Evolutionary conservation across 2,329 filamentous ascomycete genomes (phyloP), one percentile per base, ranked within the genome.

Genomic region (Curvularia hawaiiensis): DNA sequence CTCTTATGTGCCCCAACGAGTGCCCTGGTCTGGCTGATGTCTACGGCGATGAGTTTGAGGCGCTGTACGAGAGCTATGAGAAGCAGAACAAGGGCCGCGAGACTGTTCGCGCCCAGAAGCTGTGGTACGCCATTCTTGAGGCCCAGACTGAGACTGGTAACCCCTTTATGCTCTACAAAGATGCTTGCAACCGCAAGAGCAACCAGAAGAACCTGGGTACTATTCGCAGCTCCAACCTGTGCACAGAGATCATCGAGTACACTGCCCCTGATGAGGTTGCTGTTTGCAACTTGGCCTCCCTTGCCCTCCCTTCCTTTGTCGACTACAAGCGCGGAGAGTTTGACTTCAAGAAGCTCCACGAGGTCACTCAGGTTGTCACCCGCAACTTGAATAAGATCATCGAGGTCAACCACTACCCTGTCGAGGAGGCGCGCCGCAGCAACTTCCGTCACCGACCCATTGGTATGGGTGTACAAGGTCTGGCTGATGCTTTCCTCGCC

Each of bases 161-260:
- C 80, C 95, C 95, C 48, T 99, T 97, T 82, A 99, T 99, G 92
- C 88, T 98, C 59, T 99, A 99, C 88, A 99, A 99, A 85, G 95
- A 99, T 80, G 86, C 89, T 73, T 94, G 90, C 87, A 99, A 99
- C 87, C 88, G 88, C 78, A 99, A 99, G 90, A 97, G 93, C 85
- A 99, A 99, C 86, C 95, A 99, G 83, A 98, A 99, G 89, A 99
- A 99, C 81, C 85, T 99, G 31, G 95, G 95, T 66, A 97, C 93
- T 62, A 99, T 99, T 71, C 92, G 92, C 79, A 97, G 92, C 84
- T 99, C 95, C 74, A 99, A 99, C 79, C 85, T 99, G 48, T 99
- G 95, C 88, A 98, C 94, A 50, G 95, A 99, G 80, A 99, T 99
- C 70, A 86, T 99, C 65, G 95, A 99, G 83, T 99, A 97, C 84